Conservation (phyloP, 345 rosid species). For the Pseudoturritis turrita region DNA sequence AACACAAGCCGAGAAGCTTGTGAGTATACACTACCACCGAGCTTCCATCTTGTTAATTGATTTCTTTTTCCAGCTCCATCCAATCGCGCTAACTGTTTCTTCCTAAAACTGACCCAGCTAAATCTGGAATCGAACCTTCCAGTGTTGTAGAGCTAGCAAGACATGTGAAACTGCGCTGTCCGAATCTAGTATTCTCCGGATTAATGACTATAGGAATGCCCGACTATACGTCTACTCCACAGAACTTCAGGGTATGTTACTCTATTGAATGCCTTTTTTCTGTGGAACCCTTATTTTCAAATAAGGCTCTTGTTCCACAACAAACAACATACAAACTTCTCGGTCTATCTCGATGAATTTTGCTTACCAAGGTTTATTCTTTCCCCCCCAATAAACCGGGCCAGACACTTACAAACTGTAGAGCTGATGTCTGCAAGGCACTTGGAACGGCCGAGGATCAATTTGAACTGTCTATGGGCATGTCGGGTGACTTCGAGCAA, state of each 20-base stretch:
- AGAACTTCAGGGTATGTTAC: slow-evolving; percentile 68
- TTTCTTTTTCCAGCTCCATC: not conserved
- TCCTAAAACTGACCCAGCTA: slow-evolving; percentile 51
- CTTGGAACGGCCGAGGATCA: slow-evolving; percentile 63
- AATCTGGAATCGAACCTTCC: slow-evolving; percentile 79
- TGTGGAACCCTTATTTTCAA: not conserved
- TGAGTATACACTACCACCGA: slow-evolving; percentile 37
- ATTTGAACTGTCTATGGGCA: slow-evolving; percentile 93
- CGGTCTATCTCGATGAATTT: not conserved
- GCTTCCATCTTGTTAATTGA: not conserved
- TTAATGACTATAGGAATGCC: slow-evolving; percentile 96
- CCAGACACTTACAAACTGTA: slow-evolving; percentile 67
- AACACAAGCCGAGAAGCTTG: slow-evolving; percentile 94
- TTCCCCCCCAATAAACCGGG: not conserved
- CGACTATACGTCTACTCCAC: slow-evolving; percentile 81
- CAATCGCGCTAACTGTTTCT: slow-evolving; percentile 9
- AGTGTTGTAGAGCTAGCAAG: slow-evolving; percentile 65
- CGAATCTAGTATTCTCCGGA: slow-evolving; percentile 71
- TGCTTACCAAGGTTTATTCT: not conserved
- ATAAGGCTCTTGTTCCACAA: not conserved
- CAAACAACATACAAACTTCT: not conserved
- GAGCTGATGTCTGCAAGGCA: slow-evolving; percentile 76
- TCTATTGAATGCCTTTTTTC: not conserved
- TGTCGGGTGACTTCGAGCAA: slow-evolving; percentile 90
- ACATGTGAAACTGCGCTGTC: slow-evolving; percentile 60